Evolutionary conservation across 2,329 filamentous ascomycete species (phyloP), one percentile per base, ranked within the genome.

Genomic region (Nothophoma quercina): DNA sequence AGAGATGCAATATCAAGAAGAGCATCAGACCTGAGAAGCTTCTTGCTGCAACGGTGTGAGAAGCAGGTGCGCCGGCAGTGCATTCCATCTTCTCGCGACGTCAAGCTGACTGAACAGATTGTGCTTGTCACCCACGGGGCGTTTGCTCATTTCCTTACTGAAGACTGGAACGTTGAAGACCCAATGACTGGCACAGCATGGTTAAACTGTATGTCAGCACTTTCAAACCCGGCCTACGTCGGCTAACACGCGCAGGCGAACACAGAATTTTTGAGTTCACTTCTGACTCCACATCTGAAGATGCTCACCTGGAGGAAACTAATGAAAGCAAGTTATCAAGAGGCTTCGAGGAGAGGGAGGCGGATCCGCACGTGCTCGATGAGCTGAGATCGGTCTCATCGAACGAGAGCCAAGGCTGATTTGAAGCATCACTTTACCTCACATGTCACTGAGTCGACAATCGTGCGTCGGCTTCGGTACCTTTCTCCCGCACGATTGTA

Each of bases 61-160:
- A 28, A 59, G 25, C 59, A 70, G 53, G 67, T 69, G 51, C 15
- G 56, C 26, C 9, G 15, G 10, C 21, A 19, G 12, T 23, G 25
- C 10, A 6, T 26, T 2, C n/a, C 12, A 4, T 39, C 22, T 13
- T 26, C 22, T 7, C 12, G 3, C 7, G n/a, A n/a, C n/a, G 4
- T 5, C 18, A 23, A 18, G 25, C 56, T 56, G 76, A 76, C 62
- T 66, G 59, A 8, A 66, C 83, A 93, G 62, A 83, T 96, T 22
- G 85, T 88, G 0, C 81, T 92, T 2, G 90, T 96, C 7, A 88
- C 90, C 3, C 92, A 96, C 65, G 92, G 92, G 1, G 90, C 89
- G 1, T 89, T 93, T 63, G 71, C 96, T 64, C 92, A 96, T 72
- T 96, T 91, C 65, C 77, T 96, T 58, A 95, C 90, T 0, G 85